Evolutionary conservation across 495 filamentous ascomycete genomes (phyloP), one percentile per base, ranked within the genome.

Genomic region (Xylaria grammica): DNA sequence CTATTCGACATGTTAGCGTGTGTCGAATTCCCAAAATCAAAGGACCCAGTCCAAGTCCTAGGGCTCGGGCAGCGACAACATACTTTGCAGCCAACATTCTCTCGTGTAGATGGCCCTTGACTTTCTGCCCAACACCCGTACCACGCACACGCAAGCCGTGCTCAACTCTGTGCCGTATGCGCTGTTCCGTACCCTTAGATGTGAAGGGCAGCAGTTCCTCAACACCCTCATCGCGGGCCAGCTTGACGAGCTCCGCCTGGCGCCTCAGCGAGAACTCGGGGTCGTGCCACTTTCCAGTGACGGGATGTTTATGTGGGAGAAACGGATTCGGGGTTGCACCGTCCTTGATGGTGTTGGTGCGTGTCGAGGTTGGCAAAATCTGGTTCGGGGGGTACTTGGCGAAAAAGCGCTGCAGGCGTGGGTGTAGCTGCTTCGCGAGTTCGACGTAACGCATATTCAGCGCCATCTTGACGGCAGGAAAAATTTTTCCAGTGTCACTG

Each of bases 31-130:
- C 26, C 26, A 11, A 27, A 44, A 56, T 0, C 5, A 10, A 45
- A 8, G 24, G 4, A 11, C 22, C 11, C 57, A 20, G 17, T 46
- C 11, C 20, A 3, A 30, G 19, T 24, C 32, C 22, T 9, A 24
- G 2, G 36, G n/a, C 32, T 2, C 4, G 20, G 15, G 45, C 17
- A 10, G 26, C n/a, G 36, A 27, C n/a, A 63, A 85, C 86, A 59
- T 85, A 87, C 85, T 87, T 86, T 51, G 83, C 80, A 79, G 90
- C 89, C 82, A 97, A 79, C 66, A 88, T 91, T 77, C 95, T 86
- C 84, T 99, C 95, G 87, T 91, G 91, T 74, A 85, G 84, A 78
- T 97, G 92, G 71, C 95, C 95, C 87, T 97, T 97, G 68, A 97
- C 93, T 75, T 85, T 87, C 82, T 96, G 86, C n/a, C 93, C 93